Evolutionary conservation across 2,329 filamentous ascomycete species (phyloP).

Genomic region (Aureobasidium leucospermi): DNA sequence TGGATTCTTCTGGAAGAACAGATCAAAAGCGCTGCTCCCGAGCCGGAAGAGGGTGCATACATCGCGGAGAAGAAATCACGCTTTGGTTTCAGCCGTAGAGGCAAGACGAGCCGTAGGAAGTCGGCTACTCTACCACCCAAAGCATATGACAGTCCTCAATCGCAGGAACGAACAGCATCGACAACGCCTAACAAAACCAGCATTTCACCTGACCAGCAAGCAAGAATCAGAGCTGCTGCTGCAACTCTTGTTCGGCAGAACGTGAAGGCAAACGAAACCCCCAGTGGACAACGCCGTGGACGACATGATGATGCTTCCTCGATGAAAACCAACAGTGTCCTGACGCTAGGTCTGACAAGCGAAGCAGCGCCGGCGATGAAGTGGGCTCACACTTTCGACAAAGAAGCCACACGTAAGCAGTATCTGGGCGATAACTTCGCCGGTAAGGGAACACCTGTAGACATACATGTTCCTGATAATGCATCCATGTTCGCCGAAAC

Average conservation of each 20-base stretch:
- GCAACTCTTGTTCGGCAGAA: conserved; percentile 71
- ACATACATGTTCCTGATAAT: conserved; percentile 19
- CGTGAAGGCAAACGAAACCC: conserved; percentile 45
- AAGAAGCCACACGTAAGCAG: conserved; percentile 74
- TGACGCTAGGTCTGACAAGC: conserved; percentile 79
- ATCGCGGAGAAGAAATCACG: conserved; percentile 94
- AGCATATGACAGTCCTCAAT: conserved; percentile 29
- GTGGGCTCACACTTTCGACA: conserved; percentile 94
- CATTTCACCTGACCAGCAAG: conserved; percentile 85
- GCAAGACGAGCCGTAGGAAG: conserved; percentile 61
- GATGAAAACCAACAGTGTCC: conserved; percentile 77
- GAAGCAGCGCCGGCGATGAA: conserved; percentile 93
- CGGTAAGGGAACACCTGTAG: conserved; percentile 56
- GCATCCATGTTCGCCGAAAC: conserved; percentile 12
- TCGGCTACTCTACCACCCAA: conserved; percentile 40
- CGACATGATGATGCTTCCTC: conserved; percentile 46
- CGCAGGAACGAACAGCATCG: conserved; percentile 36
- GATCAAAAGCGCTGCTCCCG: conserved; percentile 82
- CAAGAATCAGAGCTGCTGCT: conserved; percentile 85
- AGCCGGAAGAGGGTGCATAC: conserved; percentile 77
- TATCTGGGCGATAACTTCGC: conserved; percentile 70
- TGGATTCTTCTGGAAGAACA: conserved; percentile 98
- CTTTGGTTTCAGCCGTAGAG: conserved; percentile 73
- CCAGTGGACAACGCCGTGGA: conserved; percentile 48
- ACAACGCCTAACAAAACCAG: conserved; percentile 66